These are phyloP conservation scores for Nemania diffusa DNA, from an alignment of 2,329 filamentous ascomycete species.

Conservation along the genomic window DNA sequence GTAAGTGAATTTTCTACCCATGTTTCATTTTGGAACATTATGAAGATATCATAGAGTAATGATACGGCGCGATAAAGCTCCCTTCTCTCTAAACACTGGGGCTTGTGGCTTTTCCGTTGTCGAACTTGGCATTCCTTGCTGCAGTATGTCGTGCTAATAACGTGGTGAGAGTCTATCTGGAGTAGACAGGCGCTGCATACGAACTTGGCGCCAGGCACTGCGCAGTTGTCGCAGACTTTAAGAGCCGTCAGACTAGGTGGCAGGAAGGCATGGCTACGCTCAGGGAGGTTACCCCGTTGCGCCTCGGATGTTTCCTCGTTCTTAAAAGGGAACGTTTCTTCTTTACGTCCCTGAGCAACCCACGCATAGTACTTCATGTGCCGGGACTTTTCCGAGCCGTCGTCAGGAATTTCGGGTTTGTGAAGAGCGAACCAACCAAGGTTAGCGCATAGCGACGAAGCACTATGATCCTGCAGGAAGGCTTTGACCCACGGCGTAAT, in stretches of 20 bases:
- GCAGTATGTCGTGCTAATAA: slow-evolving; percentile 30
- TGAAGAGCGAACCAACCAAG: slow-evolving; percentile 24
- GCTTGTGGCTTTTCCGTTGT: slow-evolving; percentile 29
- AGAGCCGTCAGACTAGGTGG: slow-evolving; percentile 16
- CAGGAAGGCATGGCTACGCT: slow-evolving; percentile 20
- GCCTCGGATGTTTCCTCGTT: not conserved
- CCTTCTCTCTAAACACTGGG: slow-evolving; percentile 8
- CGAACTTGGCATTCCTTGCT: slow-evolving; percentile 25
- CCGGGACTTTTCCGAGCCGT: slow-evolving; percentile 26
- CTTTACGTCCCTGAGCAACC: slow-evolving; percentile 30
- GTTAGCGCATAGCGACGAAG: not conserved
- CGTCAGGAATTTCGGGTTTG: slow-evolving; percentile 17
- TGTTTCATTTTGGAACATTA: slow-evolving; percentile 24
- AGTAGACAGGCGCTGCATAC: slow-evolving; percentile 25
- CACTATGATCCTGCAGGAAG: not conserved
- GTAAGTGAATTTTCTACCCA: not conserved
- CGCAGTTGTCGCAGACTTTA: slow-evolving; percentile 25
- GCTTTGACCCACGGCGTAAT: not conserved
- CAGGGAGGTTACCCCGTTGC: not conserved
- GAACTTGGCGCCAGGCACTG: not conserved
- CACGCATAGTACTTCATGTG: slow-evolving; percentile 25
- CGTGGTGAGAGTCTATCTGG: slow-evolving; percentile 15
- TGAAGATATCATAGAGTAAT: slow-evolving; percentile 22
- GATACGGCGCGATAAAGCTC: slow-evolving; percentile 23
- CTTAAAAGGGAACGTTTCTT: slow-evolving; percentile 25